Base-by-base conservation (phyloP, 2,329 filamentous ascomycete genomes). In the Colletotrichum eleusines region DNA sequence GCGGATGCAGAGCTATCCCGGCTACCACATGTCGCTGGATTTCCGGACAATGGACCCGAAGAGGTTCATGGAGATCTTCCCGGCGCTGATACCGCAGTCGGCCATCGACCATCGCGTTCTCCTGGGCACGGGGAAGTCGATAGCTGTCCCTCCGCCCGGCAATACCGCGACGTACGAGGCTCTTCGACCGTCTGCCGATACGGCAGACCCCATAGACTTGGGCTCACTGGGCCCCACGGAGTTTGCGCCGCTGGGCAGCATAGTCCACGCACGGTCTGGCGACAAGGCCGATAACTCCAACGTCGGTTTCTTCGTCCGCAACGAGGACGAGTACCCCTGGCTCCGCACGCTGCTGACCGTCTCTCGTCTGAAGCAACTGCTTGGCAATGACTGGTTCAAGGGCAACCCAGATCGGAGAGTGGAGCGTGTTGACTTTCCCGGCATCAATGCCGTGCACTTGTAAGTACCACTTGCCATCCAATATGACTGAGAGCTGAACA, bases 51-150 rank as follows among this genome's bases (percentile, higher is more conserved):
- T 83, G 81, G 74, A 77, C 12, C 82, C 82, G 3, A 80, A 80
- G 60, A 77, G 79, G 0, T 84, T 84, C 54, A 83, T 83, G 80
- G 81, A 84, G 69, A 80, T 83, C 55, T 84, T 83, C 63, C 81
- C 82, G 0, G 78, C 77, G 0, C 28, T 79, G 0, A 79, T 83
- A 68, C 74, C 77, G 0, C 58, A 78, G 0, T 74, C 76, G 2
- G 70, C 73, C 0, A 74, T 80, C 18, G 74, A 79, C 2, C 78
- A 80, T 33, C 76, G 76, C 0, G 76, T 78, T 5, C 33, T 69
- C 3, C 2, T 72, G 1, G 70, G 61, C 1, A 46, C 66, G 0
- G 66, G 70, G 0, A 20, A 66, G 23, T 0, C 59, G 14, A 26
- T 69, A n/a, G 4, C 55, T 7, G 31, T 70, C 0, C 33, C 18